A percentile compares a stretch with the other conserved stretches of the same genome.
phyloP scores from a whole-genome alignment of 108 stramenopile species.

The Nitzschia sp. region DNA sequence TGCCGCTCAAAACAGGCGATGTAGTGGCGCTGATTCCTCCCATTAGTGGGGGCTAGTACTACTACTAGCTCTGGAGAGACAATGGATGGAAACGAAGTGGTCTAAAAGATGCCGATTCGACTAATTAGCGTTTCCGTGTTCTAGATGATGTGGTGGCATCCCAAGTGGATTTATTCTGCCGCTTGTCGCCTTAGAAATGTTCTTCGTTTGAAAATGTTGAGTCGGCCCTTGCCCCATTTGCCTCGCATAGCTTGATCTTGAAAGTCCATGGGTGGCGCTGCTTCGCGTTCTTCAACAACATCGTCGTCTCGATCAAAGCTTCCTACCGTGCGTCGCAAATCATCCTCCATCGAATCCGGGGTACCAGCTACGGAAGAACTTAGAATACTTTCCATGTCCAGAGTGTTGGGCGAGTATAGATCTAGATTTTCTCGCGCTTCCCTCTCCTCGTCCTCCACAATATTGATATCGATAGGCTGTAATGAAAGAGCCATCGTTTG shows the following conservation, averaged over 20 bases:
- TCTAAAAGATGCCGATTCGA: not conserved
- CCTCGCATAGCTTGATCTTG: not conserved
- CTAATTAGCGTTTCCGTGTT: no score
- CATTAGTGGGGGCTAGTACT: constrained; percentile 70
- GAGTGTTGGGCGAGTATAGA: constrained; percentile 25
- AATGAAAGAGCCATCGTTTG: not conserved
- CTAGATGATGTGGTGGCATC: no score
- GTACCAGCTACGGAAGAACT: not conserved
- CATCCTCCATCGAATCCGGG: constrained; percentile 9
- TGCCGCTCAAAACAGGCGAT: constrained; percentile 70
- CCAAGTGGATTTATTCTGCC: constrained; percentile 1
- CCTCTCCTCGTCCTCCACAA: constrained; percentile 5
- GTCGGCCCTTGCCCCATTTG: constrained; percentile 1
- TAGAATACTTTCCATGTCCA: constrained; percentile 31
- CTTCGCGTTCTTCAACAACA: constrained; percentile 18
- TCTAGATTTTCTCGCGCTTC: constrained; percentile 13
- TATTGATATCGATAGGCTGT: not conserved
- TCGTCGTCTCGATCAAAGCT: constrained; percentile 23
- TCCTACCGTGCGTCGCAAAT: constrained; percentile 35
- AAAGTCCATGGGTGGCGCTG: not conserved
- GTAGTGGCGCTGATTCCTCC: constrained; percentile 86
- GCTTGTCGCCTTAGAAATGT: constrained; percentile 12
- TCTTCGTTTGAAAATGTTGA: not conserved
- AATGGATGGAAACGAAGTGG: not conserved
- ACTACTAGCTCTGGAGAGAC: not conserved